phyloP scores from a whole-genome alignment of 768 basidiomycete genomes.

The Rhizopogon sp. region DNA sequence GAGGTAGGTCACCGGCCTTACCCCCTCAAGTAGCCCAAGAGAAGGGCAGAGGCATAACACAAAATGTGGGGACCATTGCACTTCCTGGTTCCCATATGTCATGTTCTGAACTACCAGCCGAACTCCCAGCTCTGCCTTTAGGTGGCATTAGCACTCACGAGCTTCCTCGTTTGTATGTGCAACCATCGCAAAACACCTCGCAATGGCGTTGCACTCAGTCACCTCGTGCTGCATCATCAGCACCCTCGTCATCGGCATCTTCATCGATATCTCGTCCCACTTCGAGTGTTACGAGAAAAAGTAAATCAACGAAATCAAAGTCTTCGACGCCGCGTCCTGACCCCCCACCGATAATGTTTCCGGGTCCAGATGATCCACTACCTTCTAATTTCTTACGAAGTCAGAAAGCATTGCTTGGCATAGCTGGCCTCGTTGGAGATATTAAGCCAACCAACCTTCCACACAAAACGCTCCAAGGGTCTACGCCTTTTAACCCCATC shows the following conservation, averaged over 20 bases:
- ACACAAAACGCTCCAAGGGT: slow-evolving; percentile 39
- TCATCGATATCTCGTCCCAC: slow-evolving; percentile 3
- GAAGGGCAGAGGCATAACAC: slow-evolving; percentile 32
- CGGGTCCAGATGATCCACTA: slow-evolving; percentile 53
- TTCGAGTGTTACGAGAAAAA: slow-evolving; percentile 22
- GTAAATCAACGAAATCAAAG: slow-evolving; percentile 30
- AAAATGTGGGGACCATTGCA: slow-evolving; percentile 98
- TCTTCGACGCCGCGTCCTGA: slow-evolving; percentile 41
- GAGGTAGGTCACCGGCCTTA: slow-evolving; percentile 75
- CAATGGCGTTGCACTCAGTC: background rate
- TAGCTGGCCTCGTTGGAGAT: slow-evolving; percentile 64
- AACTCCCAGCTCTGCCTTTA: slow-evolving; percentile 69
- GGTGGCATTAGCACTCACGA: slow-evolving; percentile 29
- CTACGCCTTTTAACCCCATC: slow-evolving; percentile 60
- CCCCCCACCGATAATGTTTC: slow-evolving; percentile 55
- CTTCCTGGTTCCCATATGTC: slow-evolving; percentile 88
- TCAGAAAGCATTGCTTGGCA: slow-evolving; percentile 66
- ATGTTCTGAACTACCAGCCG: slow-evolving; percentile 81
- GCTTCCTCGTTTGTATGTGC: slow-evolving; percentile 28
- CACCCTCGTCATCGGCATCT: background rate
- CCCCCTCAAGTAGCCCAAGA: slow-evolving; percentile 28
- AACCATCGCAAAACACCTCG: background rate
- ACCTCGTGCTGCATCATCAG: background rate
- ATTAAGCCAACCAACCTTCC: slow-evolving; percentile 54
- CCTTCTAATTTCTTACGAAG: slow-evolving; percentile 71